Conservation (phyloP, 345 rosid species). For the Alliaria petiolata region DNA sequence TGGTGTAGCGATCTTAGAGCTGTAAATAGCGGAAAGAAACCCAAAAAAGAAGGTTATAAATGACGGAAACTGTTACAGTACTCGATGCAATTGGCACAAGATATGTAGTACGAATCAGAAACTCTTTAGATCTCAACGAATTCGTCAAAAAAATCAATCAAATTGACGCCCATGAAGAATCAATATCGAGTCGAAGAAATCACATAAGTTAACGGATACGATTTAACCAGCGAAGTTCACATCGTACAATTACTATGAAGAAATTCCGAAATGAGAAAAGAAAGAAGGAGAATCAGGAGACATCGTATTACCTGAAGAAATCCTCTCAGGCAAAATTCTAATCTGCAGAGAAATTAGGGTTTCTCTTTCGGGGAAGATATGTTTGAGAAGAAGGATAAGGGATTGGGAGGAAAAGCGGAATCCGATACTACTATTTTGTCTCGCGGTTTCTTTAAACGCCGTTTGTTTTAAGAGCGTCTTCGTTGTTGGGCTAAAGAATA, state of each 20-base stretch:
- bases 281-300: not conserved
- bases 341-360: constrained; percentile 18
- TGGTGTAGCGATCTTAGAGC: not conserved
- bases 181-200: not conserved
- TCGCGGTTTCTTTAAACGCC: constrained; percentile 15
- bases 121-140: not conserved
- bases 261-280: not conserved
- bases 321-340: not conserved
- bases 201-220: not conserved
- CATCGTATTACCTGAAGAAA: constrained; percentile 7
- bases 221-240: not conserved
- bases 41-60: not conserved
- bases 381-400: not conserved
- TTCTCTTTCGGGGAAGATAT: constrained; percentile 16
- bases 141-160: not conserved
- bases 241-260: not conserved
- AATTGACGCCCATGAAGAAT: not conserved
- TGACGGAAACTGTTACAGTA: not conserved
- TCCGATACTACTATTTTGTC: not conserved
- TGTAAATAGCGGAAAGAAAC: not conserved
- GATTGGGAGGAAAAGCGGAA: not conserved
- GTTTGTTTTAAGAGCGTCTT: not conserved
- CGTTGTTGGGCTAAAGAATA: not conserved
- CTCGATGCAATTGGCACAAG: not conserved
- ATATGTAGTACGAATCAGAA: not conserved